These are phyloP conservation scores for Aschersonia sp. DNA, from an alignment of 2,329 filamentous ascomycete genomes.

Conservation along the genomic window DNA sequence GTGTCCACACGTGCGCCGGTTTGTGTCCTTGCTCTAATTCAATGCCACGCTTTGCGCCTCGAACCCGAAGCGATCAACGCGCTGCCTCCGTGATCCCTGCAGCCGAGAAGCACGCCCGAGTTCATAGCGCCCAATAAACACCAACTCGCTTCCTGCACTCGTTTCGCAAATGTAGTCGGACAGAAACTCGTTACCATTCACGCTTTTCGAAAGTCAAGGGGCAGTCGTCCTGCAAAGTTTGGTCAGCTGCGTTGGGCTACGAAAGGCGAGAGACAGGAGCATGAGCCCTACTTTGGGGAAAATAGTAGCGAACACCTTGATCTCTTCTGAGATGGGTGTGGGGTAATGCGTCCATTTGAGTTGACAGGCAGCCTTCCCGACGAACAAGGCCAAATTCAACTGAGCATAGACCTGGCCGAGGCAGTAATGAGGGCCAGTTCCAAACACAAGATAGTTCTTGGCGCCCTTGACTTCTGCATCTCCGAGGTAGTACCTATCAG, in stretches of 20 bases:
- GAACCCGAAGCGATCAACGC: no score
- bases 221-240: conserved; percentile 55
- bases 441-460: conserved; percentile 97
- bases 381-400: conserved; percentile 74
- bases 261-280: not conserved
- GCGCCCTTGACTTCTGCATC: conserved; percentile 71
- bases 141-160: no score
- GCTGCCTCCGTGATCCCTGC: no score
- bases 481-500: conserved; percentile 81
- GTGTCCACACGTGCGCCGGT: not conserved
- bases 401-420: conserved; percentile 86
- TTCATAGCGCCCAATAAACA: no score
- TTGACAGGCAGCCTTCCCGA: conserved; percentile 77
- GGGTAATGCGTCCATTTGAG: conserved; percentile 84
- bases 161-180: no score
- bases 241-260: not conserved
- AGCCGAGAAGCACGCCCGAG: no score
- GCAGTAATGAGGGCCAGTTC: conserved; percentile 92
- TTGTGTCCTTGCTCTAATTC: no score
- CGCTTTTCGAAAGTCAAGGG: conserved; percentile 55
- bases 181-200: conserved; percentile 22
- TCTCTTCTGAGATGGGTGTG: conserved; percentile 76
- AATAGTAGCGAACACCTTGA: conserved; percentile 96
- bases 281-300: conserved; percentile 69
- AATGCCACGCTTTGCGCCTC: no score